Percentiles rank a stretch among this genome's conserved stretches.
These are phyloP conservation scores for Fonsecaea erecta DNA, from an alignment of 2,329 filamentous ascomycete genomes.

Conservation along the genomic window DNA sequence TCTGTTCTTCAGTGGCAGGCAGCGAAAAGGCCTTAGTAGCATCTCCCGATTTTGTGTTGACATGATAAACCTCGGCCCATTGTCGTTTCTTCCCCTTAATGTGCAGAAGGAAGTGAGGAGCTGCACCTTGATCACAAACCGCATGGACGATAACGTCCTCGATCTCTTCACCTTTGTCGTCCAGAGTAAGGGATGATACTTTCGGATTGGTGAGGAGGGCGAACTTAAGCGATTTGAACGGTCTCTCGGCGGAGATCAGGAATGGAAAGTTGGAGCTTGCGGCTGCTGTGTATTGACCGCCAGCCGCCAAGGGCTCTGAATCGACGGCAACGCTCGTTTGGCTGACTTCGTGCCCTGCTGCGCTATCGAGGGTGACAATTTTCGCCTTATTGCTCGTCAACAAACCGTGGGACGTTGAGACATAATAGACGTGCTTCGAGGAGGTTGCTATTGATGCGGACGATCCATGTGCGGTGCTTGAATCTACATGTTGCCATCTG, in stretches of 20 bases:
- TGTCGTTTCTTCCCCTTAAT: constrained; percentile 71
- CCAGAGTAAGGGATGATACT: constrained; percentile 46
- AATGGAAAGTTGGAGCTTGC: constrained; percentile 49
- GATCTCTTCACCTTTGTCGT: constrained; percentile 51
- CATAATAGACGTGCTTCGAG: constrained; percentile 71
- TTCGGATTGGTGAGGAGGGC: constrained; percentile 52
- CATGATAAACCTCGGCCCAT: constrained; percentile 84
- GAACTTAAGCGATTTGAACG: constrained; percentile 50
- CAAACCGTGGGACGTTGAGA: constrained; percentile 70
- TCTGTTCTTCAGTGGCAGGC: constrained; percentile 70
- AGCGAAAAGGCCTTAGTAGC: constrained; percentile 81
- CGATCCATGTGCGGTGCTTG: constrained; percentile 65
- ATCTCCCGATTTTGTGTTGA: constrained; percentile 70
- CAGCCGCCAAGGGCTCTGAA: constrained; percentile 62
- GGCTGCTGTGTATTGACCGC: constrained; percentile 21
- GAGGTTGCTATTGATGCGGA: constrained; percentile 77
- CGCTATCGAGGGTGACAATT: constrained; percentile 72
- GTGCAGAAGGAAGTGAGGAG: constrained; percentile 84
- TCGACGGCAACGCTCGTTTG: constrained; percentile 76
- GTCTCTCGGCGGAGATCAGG: constrained; percentile 52
- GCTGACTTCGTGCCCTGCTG: constrained; percentile 72
- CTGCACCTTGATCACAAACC: constrained; percentile 70
- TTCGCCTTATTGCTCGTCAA: constrained; percentile 75
- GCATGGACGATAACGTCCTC: constrained; percentile 70
- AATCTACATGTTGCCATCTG: constrained; percentile 77